Conservation (phyloP, 2,329 filamentous ascomycete genomes). For the Claviceps maximensis region DNA sequence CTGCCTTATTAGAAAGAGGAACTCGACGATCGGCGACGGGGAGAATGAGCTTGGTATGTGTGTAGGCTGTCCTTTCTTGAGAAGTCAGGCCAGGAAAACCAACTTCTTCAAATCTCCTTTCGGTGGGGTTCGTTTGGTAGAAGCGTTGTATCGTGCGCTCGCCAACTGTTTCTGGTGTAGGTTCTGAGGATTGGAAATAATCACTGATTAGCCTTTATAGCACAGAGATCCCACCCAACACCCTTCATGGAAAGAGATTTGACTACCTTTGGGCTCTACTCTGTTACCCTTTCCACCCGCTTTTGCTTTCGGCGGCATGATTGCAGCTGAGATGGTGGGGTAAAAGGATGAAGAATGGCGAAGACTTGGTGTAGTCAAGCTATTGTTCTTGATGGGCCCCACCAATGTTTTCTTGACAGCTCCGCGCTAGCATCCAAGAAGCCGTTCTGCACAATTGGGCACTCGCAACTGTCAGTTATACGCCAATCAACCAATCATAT, state of each 20-base stretch:
- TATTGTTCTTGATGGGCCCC: conserved; percentile 9
- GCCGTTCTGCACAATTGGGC: not conserved
- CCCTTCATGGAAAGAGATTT: not conserved
- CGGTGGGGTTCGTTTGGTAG: conserved; percentile 37
- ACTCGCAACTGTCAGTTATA: not conserved
- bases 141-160: conserved; percentile 34
- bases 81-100: conserved; percentile 32
- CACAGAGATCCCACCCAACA: not conserved
- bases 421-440: not conserved
- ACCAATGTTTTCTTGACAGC: not conserved
- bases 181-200: conserved; percentile 15
- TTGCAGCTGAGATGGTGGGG: conserved; percentile 10
- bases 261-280: conserved; percentile 13
- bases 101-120: conserved; percentile 29
- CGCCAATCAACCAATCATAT: not conserved
- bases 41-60: conserved; percentile 32
- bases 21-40: conserved; percentile 24
- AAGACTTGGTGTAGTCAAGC: not conserved
- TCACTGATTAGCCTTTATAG: not conserved
- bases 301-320: conserved; percentile 15
- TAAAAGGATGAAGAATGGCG: conserved; percentile 3
- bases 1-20: conserved; percentile 30
- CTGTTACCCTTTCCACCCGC: conserved; percentile 9
- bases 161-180: conserved; percentile 31
- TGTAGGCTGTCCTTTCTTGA: conserved; percentile 35